These are phyloP conservation scores for Carex sylvatica DNA, from an alignment of 202 grass and related monocot species.

Conservation along the genomic window DNA sequence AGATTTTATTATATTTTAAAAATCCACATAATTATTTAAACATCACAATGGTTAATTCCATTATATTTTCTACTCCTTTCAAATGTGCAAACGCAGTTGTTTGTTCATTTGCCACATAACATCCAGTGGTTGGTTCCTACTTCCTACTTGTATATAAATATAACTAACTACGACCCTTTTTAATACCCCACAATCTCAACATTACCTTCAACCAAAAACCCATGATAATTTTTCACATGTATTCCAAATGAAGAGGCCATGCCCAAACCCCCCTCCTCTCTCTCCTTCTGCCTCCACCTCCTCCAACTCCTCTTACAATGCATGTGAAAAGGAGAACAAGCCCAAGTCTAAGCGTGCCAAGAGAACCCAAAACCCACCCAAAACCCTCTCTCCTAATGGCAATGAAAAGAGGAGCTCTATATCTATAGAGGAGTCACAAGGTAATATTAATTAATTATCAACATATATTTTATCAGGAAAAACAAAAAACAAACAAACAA, in stretches of 20 bases:
- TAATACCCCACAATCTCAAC: too few species aligned
- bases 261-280: conserved; percentile 27
- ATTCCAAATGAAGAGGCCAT: conserved; percentile 20
- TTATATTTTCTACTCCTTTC: too few species aligned
- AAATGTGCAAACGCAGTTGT: too few species aligned
- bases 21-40: too few species aligned
- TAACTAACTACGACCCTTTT: too few species aligned
- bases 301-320: conserved; percentile 35
- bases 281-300: conserved; percentile 44
- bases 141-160: too few species aligned
- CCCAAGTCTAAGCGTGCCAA: conserved; percentile 54
- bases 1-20: too few species aligned
- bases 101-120: too few species aligned
- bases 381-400: conserved; percentile 34
- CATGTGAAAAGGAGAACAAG: conserved; percentile 29
- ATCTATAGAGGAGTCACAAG: conserved; percentile 86
- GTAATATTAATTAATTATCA: conserved; percentile 32
- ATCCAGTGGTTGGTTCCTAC: too few species aligned
- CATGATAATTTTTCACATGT: not conserved
- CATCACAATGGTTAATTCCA: too few species aligned
- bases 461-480: not conserved
- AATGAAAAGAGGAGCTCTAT: conserved; percentile 72
- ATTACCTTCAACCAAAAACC: conserved; percentile 9
- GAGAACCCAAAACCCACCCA: conserved; percentile 32
- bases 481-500: too few species aligned